A percentile compares a stretch with the other conserved stretches of the same genome.
phyloP scores from a whole-genome alignment of 2,329 filamentous ascomycete species.

The Aspergillus neoniger region DNA sequence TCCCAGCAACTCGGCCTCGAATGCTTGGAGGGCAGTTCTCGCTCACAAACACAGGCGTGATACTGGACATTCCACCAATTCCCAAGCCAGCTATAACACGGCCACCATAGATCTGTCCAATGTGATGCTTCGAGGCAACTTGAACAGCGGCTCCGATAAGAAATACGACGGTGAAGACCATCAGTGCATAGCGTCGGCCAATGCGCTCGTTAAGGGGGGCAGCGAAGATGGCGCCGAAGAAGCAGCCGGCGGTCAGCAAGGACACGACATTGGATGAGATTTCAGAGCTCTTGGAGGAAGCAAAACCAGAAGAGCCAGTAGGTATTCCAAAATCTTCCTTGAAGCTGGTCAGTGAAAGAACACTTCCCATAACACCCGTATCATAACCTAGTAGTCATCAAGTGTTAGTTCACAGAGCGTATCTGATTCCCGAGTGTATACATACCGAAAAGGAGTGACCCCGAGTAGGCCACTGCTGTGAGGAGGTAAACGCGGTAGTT shows the following conservation, averaged over 20 bases:
- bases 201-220: slow-evolving; percentile 39
- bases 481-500: slow-evolving; percentile 50
- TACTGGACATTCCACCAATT: slow-evolving; percentile 42
- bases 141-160: slow-evolving; percentile 40
- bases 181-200: slow-evolving; percentile 39
- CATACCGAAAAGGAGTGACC: slow-evolving; percentile 48
- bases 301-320: slow-evolving; percentile 33
- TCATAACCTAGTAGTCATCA: slow-evolving; percentile 39
- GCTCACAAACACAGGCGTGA: slow-evolving; percentile 41
- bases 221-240: slow-evolving; percentile 42
- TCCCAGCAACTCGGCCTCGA: slow-evolving; percentile 38
- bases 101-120: slow-evolving; percentile 40
- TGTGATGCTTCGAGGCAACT: slow-evolving; percentile 31
- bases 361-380: slow-evolving; percentile 46
- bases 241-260: slow-evolving; percentile 41
- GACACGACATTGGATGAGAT: slow-evolving; percentile 43
- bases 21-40: slow-evolving; percentile 37
- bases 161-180: slow-evolving; percentile 37
- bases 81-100: slow-evolving; percentile 41
- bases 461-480: slow-evolving; percentile 47
- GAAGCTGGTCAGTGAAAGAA: slow-evolving; percentile 43
- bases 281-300: slow-evolving; percentile 35
- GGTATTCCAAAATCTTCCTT: slow-evolving; percentile 45
- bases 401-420: not conserved
- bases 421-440: not conserved